phyloP scores from a whole-genome alignment of 495 filamentous ascomycete species.

The Aspergillus panamensis region DNA sequence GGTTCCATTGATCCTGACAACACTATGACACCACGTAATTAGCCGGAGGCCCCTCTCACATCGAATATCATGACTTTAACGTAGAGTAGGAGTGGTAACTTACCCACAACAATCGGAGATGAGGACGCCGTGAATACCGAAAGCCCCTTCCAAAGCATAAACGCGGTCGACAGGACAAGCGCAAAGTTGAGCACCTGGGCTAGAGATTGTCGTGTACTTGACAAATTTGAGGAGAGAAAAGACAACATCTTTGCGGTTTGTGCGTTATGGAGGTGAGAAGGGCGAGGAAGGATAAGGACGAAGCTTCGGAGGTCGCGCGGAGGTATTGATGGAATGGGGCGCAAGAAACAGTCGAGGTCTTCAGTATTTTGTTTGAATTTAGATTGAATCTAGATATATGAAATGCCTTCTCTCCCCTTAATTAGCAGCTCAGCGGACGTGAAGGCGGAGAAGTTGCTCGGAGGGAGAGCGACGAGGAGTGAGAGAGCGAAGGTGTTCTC shows the following conservation, averaged over 20 bases:
- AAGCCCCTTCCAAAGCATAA: conserved; percentile 98
- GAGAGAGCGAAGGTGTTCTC: conserved; percentile 28
- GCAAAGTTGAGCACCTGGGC: conserved; percentile 94
- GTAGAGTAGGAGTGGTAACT: background rate
- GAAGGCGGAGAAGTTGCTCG: background rate
- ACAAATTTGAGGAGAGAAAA: conserved; percentile 53
- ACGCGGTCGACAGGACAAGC: conserved; percentile 88
- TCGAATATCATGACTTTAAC: background rate
- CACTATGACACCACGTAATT: conserved; percentile 39
- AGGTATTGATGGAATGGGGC: conserved; percentile 14
- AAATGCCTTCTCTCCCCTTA: background rate
- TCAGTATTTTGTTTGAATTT: background rate
- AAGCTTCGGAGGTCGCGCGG: conserved; percentile 26
- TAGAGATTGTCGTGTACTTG: conserved; percentile 77
- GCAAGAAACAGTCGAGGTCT: background rate
- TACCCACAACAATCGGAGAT: conserved; percentile 80
- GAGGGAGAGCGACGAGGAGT: background rate
- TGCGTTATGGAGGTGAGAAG: background rate
- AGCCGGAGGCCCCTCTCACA: background rate
- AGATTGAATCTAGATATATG: background rate
- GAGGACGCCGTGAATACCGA: conserved; percentile 82
- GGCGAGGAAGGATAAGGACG: background rate
- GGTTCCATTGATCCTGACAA: conserved; percentile 95
- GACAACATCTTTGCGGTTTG: conserved; percentile 64
- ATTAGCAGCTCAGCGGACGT: background rate